Percentiles rank a stretch among this genome's conserved stretches.
These are phyloP conservation scores for Dichomitus squalens DNA, from an alignment of 1,284 basidiomycete species.

Conservation along the genomic window DNA sequence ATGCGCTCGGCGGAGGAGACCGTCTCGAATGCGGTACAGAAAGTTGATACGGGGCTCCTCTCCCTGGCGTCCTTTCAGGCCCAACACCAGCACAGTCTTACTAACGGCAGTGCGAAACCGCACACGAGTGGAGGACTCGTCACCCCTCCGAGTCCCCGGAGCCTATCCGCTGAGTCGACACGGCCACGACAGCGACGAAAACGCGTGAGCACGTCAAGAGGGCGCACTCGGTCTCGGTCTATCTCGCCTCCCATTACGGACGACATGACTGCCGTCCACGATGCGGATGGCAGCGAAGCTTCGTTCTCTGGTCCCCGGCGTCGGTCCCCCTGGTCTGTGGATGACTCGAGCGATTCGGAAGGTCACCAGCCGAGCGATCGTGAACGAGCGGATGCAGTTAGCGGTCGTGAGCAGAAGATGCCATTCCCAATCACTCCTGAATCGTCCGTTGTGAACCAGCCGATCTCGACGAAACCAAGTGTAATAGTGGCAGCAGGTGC, in stretches of 20 bases:
- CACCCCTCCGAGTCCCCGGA: conserved; percentile 74
- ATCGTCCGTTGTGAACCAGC: conserved; percentile 43
- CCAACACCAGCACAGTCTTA: conserved; percentile 36
- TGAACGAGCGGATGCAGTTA: conserved; percentile 21
- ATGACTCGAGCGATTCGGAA: conserved; percentile 44
- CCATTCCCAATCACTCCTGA: conserved; percentile 48
- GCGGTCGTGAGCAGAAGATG: conserved; percentile 22
- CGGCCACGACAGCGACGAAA: conserved; percentile 34
- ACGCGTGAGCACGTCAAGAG: conserved; percentile 34
- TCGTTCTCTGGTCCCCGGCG: conserved; percentile 39
- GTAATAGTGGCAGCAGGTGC: conserved; percentile 4
- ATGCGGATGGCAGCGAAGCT: conserved; percentile 23
- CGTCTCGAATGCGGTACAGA: conserved; percentile 39
- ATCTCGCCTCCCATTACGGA: conserved; percentile 32
- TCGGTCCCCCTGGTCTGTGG: conserved; percentile 41
- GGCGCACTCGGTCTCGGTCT: conserved; percentile 36
- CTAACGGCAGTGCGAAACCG: conserved; percentile 49
- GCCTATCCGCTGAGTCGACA: conserved; percentile 61
- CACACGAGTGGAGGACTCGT: conserved; percentile 53
- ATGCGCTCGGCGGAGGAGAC: conserved; percentile 45
- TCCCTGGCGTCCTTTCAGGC: conserved; percentile 39
- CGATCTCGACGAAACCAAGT: conserved; percentile 33
- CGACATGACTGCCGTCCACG: conserved; percentile 24
- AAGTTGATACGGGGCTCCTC: conserved; percentile 50
- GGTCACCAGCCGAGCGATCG: conserved; percentile 24